Conservation (phyloP, 768 basidiomycete genomes). For the Coprinopsis sp. region DNA sequence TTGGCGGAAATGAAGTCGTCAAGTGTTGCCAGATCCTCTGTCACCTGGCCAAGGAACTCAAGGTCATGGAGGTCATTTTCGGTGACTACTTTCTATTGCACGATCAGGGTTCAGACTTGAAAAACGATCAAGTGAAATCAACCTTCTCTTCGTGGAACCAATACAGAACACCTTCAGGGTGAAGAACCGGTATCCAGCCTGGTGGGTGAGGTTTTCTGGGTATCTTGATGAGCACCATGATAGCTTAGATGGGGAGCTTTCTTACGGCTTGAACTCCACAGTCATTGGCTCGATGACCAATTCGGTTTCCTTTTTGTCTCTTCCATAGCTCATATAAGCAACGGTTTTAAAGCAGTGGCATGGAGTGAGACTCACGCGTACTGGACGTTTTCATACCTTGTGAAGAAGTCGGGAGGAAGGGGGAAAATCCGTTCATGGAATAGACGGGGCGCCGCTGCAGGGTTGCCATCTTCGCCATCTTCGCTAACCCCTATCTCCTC, state of each 20-base stretch:
- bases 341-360: not conserved
- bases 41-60: conserved; percentile 27
- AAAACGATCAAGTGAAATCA: conserved; percentile 8
- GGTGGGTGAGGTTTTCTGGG: conserved; percentile 19
- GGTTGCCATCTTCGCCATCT: not conserved
- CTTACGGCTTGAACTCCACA: conserved; percentile 7
- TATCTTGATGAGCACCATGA: not conserved
- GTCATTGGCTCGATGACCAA: conserved; percentile 6
- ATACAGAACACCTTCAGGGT: conserved; percentile 62
- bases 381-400: not conserved
- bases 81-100: conserved; percentile 43
- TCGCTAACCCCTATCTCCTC: not conserved
- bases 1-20: conserved; percentile 22
- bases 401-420: conserved; percentile 5
- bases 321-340: not conserved
- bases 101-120: not conserved
- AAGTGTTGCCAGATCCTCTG: conserved; percentile 28
- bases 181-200: conserved; percentile 45
- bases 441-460: not conserved
- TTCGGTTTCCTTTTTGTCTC: not conserved
- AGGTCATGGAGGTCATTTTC: conserved; percentile 49
- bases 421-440: conserved; percentile 8
- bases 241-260: not conserved
- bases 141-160: conserved; percentile 47
- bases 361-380: conserved; percentile 1